Conservation (phyloP, 192 early-diverging fungal species). For the Gamsiella multidivaricata region DNA sequence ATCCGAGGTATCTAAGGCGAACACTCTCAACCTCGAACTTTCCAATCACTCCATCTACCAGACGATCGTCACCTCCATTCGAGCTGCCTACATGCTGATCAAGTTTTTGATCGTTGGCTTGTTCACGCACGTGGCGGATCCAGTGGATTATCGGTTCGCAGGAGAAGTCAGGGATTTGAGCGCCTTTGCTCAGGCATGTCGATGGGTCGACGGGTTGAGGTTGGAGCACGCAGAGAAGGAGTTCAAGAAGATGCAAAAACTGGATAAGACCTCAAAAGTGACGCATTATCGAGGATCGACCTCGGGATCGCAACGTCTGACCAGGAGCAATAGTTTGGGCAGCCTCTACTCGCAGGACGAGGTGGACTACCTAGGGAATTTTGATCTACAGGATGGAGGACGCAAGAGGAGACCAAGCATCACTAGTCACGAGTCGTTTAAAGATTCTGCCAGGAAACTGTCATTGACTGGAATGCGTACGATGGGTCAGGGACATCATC, state of each 20-base stretch:
- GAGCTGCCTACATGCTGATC: conserved; percentile 50
- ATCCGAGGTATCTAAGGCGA: conserved; percentile 25
- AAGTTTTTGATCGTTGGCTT: conserved; percentile 55
- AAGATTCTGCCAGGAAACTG: conserved; percentile 5
- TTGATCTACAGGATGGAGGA: not conserved
- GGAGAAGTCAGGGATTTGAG: conserved; percentile 56
- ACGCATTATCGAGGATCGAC: conserved; percentile 3
- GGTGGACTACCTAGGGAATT: conserved; percentile 8
- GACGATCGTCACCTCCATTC: conserved; percentile 55
- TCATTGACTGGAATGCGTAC: conserved; percentile 18
- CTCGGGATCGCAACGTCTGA: not conserved
- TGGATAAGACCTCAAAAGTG: not conserved
- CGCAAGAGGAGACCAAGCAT: not conserved
- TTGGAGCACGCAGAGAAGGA: conserved; percentile 49
- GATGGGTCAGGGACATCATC: conserved; percentile 19
- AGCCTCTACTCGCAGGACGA: conserved; percentile 29
- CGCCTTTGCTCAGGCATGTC: conserved; percentile 58
- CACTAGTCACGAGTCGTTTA: conserved; percentile 8
- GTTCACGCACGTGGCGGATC: conserved; percentile 59
- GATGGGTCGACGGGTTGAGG: conserved; percentile 49
- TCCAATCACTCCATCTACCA: conserved; percentile 59
- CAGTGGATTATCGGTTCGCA: conserved; percentile 62
- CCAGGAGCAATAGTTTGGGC: conserved; percentile 36
- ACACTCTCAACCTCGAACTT: conserved; percentile 56
- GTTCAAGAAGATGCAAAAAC: conserved; percentile 19